Conservation (phyloP, 1,139 yeast species). For the Lodderomyces orthopsilosis region DNA sequence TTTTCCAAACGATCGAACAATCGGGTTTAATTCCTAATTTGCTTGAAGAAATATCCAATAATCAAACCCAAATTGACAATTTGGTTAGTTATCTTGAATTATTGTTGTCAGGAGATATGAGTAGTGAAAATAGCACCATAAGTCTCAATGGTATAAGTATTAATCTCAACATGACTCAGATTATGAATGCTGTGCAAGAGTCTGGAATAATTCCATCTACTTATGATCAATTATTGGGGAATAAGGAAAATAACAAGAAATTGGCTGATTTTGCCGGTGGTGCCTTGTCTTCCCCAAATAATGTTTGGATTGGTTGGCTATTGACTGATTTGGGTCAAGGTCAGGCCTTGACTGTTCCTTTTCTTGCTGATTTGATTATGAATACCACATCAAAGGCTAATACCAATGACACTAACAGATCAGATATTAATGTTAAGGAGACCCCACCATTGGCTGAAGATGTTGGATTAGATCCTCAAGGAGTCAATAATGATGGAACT, state of each 20-base stretch:
- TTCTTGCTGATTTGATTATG: conserved; percentile 26
- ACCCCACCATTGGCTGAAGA: conserved; percentile 3
- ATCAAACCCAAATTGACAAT: conserved; percentile 18
- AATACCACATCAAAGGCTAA: conserved; percentile 22
- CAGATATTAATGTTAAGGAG: conserved; percentile 9
- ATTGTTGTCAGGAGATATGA: conserved; percentile 4
- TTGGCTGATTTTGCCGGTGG: conserved; percentile 27
- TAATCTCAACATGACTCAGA: conserved; percentile 20
- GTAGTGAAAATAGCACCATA: conserved; percentile 30
- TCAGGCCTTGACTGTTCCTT: conserved; percentile 25
- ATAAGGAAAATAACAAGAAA: conserved; percentile 28
- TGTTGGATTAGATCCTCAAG: not conserved
- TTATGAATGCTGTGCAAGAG: conserved; percentile 18
- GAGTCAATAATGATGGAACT: not conserved
- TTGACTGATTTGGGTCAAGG: conserved; percentile 35
- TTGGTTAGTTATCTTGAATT: conserved; percentile 19
- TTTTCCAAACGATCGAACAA: conserved; percentile 22
- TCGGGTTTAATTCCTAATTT: conserved; percentile 32
- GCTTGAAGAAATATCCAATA: conserved; percentile 28
- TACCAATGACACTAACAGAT: conserved; percentile 11
- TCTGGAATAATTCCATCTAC: conserved; percentile 30
- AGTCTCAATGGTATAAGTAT: conserved; percentile 40
- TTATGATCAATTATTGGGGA: conserved; percentile 23
- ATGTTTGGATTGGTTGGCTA: conserved; percentile 29
- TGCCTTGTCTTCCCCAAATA: conserved; percentile 19